These are phyloP conservation scores for Euphorbia celastroides DNA, from an alignment of 441 rosid genomes.

Conservation along the genomic window DNA sequence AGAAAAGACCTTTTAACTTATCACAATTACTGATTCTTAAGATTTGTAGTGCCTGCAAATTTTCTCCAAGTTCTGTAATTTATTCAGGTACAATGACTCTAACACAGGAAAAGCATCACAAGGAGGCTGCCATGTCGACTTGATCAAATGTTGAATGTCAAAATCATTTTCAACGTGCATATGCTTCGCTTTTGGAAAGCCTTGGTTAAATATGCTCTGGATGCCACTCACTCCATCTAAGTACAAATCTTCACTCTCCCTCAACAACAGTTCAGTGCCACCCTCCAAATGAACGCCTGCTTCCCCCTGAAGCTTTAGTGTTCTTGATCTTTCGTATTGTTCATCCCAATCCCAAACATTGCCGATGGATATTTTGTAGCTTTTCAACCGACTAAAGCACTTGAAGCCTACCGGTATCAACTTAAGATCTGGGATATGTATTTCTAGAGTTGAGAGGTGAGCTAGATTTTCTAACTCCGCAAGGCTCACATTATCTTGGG, in stretches of 20 bases:
- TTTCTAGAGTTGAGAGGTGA: too few species aligned
- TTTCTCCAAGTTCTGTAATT: neutral
- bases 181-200: conserved; percentile 14
- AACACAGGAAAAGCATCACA: neutral
- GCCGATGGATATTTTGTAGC: too few species aligned
- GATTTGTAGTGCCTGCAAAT: conserved; percentile 2
- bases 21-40: neutral
- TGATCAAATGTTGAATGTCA: conserved; percentile 3
- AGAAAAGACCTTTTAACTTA: too few species aligned
- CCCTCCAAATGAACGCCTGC: neutral
- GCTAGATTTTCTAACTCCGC: too few species aligned
- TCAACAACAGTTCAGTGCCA: too few species aligned
- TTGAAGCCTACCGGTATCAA: too few species aligned
- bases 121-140: neutral
- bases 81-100: neutral
- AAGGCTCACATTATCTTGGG: too few species aligned
- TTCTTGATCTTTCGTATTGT: too few species aligned
- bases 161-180: neutral
- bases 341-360: too few species aligned
- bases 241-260: neutral
- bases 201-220: neutral
- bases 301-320: too few species aligned
- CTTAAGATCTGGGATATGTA: too few species aligned
- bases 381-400: too few species aligned
- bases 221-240: conserved; percentile 1